Evolutionary conservation across 352 stramenopile species (phyloP).

Genomic region (Globisporangium splendens): DNA sequence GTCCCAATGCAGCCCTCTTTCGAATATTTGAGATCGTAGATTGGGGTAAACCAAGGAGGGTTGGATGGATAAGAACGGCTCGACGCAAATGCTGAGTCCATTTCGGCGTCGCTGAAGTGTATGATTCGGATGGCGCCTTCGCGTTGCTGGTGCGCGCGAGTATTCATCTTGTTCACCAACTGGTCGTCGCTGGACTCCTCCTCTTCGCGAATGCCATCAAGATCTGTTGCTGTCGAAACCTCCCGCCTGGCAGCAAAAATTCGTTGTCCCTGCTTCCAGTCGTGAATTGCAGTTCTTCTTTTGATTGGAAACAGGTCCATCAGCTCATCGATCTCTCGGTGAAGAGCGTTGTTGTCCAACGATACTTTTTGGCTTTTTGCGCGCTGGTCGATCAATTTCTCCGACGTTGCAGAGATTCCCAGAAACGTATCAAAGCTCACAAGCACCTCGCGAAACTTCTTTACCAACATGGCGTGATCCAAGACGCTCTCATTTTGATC

Average conservation of each 20-base stretch:
- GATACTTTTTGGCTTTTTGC: conserved; percentile 4
- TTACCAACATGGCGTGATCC: too few species aligned
- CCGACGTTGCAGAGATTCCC: not conserved
- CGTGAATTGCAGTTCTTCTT: not conserved
- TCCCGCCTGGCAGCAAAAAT: too few species aligned
- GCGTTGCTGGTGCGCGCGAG: not conserved
- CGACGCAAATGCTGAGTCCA: not conserved
- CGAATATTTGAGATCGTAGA: conserved; percentile 2
- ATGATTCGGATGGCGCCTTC: not conserved
- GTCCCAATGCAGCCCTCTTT: not conserved
- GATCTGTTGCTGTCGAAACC: too few species aligned
- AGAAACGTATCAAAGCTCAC: conserved; percentile 2
- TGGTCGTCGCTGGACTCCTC: not conserved
- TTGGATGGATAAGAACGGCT: too few species aligned
- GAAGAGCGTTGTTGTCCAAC: not conserved
- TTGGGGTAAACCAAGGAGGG: not conserved
- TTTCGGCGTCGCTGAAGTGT: not conserved
- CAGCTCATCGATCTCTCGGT: conserved; percentile 1
- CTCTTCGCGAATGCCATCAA: too few species aligned
- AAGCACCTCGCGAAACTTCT: not conserved
- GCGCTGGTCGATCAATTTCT: not conserved
- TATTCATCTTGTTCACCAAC: not conserved
- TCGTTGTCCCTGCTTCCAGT: not conserved
- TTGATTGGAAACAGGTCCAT: not conserved
- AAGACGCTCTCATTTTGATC: too few species aligned